Conservation (phyloP, 2,329 filamentous ascomycete genomes). For the Aspergillus persii region DNA sequence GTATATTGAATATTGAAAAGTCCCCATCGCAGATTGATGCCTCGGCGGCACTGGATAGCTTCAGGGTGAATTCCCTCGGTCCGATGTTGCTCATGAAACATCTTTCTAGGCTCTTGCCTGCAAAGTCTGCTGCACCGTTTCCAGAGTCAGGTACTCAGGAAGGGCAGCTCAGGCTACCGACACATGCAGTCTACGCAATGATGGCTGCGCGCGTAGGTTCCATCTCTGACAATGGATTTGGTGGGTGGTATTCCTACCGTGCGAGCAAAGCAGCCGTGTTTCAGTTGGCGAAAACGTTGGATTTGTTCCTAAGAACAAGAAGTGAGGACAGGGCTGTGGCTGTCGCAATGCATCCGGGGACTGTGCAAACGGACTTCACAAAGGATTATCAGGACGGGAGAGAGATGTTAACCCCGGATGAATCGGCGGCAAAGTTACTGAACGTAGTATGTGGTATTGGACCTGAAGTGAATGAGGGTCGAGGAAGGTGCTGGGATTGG, state of each 20-base stretch:
- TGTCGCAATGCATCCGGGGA: conserved; percentile 74
- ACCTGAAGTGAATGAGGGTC: conserved; percentile 40
- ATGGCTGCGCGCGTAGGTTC: conserved; percentile 78
- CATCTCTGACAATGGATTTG: conserved; percentile 67
- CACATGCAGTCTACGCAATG: conserved; percentile 64
- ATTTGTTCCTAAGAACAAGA: conserved; percentile 60
- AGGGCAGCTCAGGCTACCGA: conserved; percentile 42
- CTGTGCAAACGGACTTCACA: conserved; percentile 72
- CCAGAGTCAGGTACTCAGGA: neutral
- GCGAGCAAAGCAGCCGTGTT: conserved; percentile 73
- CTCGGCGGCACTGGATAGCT: conserved; percentile 62
- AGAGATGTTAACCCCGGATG: conserved; percentile 66
- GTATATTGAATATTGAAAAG: conserved; percentile 71
- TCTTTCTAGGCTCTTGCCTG: conserved; percentile 67
- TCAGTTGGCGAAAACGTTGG: conserved; percentile 68
- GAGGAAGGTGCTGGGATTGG: conserved; percentile 70
- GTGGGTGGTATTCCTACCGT: conserved; percentile 82
- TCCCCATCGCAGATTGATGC: conserved; percentile 64
- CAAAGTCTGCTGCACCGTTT: conserved; percentile 48
- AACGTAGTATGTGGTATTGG: conserved; percentile 54
- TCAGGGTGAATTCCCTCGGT: conserved; percentile 70
- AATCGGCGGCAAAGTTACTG: conserved; percentile 63
- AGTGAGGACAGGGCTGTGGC: conserved; percentile 64
- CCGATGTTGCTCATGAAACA: conserved; percentile 76
- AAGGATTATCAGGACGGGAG: conserved; percentile 69